Base-by-base conservation (phyloP, 1,284 basidiomycete species). In the Erythrobasidium hasegawianum region DNA sequence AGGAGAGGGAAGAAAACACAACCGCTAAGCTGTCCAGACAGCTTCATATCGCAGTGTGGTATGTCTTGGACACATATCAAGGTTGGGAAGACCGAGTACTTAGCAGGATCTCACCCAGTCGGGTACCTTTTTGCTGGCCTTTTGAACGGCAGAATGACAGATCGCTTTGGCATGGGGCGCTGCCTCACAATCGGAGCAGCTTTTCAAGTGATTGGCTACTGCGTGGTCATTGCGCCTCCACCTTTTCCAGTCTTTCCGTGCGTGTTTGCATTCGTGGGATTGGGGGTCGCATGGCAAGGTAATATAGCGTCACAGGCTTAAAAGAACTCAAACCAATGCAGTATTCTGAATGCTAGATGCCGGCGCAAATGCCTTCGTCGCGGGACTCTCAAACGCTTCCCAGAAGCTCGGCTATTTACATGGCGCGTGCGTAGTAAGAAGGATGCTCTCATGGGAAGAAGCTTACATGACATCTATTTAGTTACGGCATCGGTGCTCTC, bases 331-430 rank as follows among this genome's bases (percentile, higher is more conserved):
- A n/a, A n/a, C n/a, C n/a, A n/a, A n/a, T n/a, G n/a, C n/a, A n/a
- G n/a, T n/a, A n/a, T n/a, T n/a, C n/a, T n/a, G n/a, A n/a, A n/a
- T n/a, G 8, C 4, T 47, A 24, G 61, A 56, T 22, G 61, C 53
- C 10, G 61, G 53, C 18, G 54, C 61, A 1, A 64, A 64, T 24
- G 61, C 54, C 16, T 64, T 50, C 41, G 61, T 64, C 16, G 61
- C 61, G 22, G 54, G 61, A 0, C 54, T 64, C 0, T 54, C 61
- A 16, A 38, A 56, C 26, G 52, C 53, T 10, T 53, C 50, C 11
- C n/a, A 27, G 8, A 56, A 64, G 43, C 61, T 64, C 3, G 61
- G 53, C 20, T 64, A 57, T 47, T 53, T 64, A 20, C 57, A 59
- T 27, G 57, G 57, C 41, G 57, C 57, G 41, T 47, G 22, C 4